Conservation (phyloP, 2,329 filamentous ascomycete genomes). For the Colletotrichum agaves region DNA sequence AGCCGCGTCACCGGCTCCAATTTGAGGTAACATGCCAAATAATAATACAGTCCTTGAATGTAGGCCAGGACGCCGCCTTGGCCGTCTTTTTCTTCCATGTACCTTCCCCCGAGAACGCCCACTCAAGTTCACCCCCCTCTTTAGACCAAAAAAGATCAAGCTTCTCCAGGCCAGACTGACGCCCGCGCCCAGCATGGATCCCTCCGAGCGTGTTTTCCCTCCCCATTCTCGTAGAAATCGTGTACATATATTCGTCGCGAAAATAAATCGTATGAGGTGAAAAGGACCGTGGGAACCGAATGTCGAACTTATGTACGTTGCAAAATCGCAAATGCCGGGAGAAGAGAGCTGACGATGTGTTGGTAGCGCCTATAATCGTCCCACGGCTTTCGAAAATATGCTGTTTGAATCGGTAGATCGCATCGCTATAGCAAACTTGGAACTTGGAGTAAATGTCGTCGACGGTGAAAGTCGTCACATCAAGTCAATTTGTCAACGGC, state of each 20-base stretch:
- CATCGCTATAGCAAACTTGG: not conserved
- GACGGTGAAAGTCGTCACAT: not conserved
- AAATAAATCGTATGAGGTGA: slow-evolving; percentile 25
- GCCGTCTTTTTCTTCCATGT: slow-evolving; percentile 16
- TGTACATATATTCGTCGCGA: slow-evolving; percentile 36
- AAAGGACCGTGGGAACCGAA: slow-evolving; percentile 23
- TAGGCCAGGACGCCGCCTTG: slow-evolving; percentile 16
- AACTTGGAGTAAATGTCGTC: not conserved
- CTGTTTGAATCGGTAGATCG: not conserved
- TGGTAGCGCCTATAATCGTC: not conserved
- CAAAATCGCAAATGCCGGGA: slow-evolving; percentile 6
- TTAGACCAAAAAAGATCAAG: not conserved
- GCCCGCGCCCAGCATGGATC: slow-evolving; percentile 18
- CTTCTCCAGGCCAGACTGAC: slow-evolving; percentile 23
- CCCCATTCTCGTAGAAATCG: slow-evolving; percentile 35
- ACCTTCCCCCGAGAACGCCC: slow-evolving; percentile 15
- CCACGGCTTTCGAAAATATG: not conserved
- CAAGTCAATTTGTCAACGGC: slow-evolving; percentile 6
- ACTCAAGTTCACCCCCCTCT: not conserved
- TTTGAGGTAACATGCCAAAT: slow-evolving; percentile 19
- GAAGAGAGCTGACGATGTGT: not conserved
- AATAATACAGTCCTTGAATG: slow-evolving; percentile 25
- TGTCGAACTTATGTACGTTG: slow-evolving; percentile 29
- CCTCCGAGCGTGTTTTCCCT: not conserved
- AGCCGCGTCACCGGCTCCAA: slow-evolving; percentile 17